These are phyloP conservation scores for Picea abies DNA, from an alignment of 83 land plant species.

Conservation along the genomic window DNA sequence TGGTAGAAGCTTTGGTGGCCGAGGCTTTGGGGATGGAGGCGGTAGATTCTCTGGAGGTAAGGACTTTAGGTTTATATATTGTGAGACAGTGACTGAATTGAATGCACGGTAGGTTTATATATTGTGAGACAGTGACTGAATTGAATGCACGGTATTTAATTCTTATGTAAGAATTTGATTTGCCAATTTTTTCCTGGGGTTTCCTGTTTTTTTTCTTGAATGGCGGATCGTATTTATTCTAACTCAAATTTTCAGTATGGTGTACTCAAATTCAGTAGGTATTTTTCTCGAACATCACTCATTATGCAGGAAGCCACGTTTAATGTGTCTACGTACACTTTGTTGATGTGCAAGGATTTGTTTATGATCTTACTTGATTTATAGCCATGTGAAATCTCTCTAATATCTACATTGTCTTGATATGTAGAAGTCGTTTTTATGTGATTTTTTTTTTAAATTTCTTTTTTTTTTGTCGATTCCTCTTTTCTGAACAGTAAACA, in stretches of 20 bases:
- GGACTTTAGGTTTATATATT: neutral
- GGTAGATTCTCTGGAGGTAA: constrained; percentile 37
- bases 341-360: no score
- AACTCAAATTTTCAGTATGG: neutral
- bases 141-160: neutral
- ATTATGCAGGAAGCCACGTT: neutral
- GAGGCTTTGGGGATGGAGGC: constrained; percentile 31
- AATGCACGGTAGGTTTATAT: neutral
- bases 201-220: neutral
- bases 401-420: no score
- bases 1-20: constrained; percentile 23
- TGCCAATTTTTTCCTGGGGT: neutral
- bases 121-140: neutral
- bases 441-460: no score
- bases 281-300: neutral
- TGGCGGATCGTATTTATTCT: neutral
- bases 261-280: neutral
- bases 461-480: no score
- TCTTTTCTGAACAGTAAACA: no score
- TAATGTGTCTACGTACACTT: neutral
- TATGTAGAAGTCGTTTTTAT: no score
- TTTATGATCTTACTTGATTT: no score
- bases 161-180: neutral
- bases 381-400: no score
- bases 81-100: neutral